Evolutionary conservation across 1,139 yeast species (phyloP).

Genomic region (Magnusiomyces magnusii): DNA sequence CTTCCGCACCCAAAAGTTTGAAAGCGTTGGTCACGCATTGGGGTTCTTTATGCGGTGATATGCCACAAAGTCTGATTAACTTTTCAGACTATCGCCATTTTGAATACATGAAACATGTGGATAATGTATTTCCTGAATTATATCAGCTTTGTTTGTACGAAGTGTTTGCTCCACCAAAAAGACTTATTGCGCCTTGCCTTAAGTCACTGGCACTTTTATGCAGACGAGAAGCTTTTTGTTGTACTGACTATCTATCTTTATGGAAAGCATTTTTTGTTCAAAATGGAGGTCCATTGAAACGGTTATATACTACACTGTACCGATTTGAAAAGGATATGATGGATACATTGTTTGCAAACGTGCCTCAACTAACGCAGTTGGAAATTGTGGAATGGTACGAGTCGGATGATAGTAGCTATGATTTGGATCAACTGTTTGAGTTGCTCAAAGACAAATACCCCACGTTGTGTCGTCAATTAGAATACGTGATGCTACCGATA

Average conservation of each 20-base stretch:
- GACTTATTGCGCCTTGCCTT: background rate
- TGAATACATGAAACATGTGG: too few species aligned
- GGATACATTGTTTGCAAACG: background rate
- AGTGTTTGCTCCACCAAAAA: background rate
- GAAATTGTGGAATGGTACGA: background rate
- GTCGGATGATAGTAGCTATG: background rate
- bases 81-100: background rate
- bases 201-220: background rate
- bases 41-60: too few species aligned
- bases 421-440: background rate
- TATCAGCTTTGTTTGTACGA: background rate
- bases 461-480: background rate
- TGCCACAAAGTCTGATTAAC: background rate
- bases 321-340: background rate
- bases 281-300: background rate
- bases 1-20: background rate
- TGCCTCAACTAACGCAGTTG: background rate
- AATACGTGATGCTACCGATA: background rate
- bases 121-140: background rate
- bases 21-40: background rate
- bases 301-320: background rate
- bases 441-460: background rate
- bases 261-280: background rate
- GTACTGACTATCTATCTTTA: background rate
- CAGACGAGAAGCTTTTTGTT: background rate